These are phyloP conservation scores for Chimonanthus salicifolius DNA, from an alignment of 164 flowering plant species.

Conservation along the genomic window DNA sequence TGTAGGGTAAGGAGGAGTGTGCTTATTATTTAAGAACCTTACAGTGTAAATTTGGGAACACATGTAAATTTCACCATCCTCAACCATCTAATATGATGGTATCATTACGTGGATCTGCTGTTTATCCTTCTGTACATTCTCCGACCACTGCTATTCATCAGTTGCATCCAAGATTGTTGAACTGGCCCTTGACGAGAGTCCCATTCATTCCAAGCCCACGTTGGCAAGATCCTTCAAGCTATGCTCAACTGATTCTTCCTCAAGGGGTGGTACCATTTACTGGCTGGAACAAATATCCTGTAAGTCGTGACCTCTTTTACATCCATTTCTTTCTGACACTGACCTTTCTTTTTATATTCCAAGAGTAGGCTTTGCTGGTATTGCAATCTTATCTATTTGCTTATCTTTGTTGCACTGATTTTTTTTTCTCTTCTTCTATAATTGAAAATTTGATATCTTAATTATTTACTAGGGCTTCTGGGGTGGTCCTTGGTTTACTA, in stretches of 20 bases:
- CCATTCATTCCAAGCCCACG: conserved; percentile 83
- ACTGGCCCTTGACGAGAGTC: conserved; percentile 72
- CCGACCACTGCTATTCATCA: conserved; percentile 79
- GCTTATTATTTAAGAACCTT: conserved; percentile 94
- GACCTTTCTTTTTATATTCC: background rate
- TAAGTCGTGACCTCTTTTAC: conserved; percentile 27
- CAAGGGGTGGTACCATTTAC: conserved; percentile 84
- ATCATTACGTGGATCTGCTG: conserved; percentile 73
- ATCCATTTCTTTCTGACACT: background rate
- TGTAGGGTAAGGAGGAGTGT: conserved; percentile 86
- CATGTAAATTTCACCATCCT: conserved; percentile 97
- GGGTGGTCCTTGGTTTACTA: too few relatives aligned
- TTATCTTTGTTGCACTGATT: background rate
- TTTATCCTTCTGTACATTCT: conserved; percentile 67
- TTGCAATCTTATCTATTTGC: background rate
- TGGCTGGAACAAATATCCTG: conserved; percentile 77
- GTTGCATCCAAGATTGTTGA: conserved; percentile 59
- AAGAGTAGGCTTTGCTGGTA: background rate
- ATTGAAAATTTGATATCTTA: too few relatives aligned
- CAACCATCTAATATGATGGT: conserved; percentile 79
- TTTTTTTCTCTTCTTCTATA: too few relatives aligned
- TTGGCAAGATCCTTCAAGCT: conserved; percentile 90
- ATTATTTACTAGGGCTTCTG: too few relatives aligned
- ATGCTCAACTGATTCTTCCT: conserved; percentile 76
- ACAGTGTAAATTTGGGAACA: conserved; percentile 86